Conservation (phyloP, 495 filamentous ascomycete genomes). For the Aspergillus cristatus region DNA sequence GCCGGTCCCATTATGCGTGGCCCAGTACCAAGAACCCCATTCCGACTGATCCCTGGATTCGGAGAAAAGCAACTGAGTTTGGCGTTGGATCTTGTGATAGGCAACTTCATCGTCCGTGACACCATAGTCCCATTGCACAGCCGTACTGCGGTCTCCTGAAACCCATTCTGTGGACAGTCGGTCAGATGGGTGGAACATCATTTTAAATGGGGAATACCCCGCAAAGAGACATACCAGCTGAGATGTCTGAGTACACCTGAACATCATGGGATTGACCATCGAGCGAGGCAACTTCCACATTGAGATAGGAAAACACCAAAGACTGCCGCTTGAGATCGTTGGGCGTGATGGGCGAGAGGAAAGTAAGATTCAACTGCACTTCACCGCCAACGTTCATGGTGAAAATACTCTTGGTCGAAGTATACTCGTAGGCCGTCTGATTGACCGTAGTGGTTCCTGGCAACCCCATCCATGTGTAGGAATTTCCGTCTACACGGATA, state of each 20-base stretch:
- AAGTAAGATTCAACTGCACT: slow-evolving; percentile 46
- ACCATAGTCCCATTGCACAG: slow-evolving; percentile 48
- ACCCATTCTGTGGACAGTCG: slow-evolving; percentile 41
- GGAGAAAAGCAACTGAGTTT: slow-evolving; percentile 44
- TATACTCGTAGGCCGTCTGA: slow-evolving; percentile 47
- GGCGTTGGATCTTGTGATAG: slow-evolving; percentile 46
- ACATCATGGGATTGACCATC: slow-evolving; percentile 47
- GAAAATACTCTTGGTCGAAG: slow-evolving; percentile 50
- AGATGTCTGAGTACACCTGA: slow-evolving; percentile 52
- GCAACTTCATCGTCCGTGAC: slow-evolving; percentile 31
- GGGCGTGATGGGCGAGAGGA: slow-evolving; percentile 50
- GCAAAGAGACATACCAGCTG: no score
- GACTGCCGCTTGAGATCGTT: slow-evolving; percentile 46
- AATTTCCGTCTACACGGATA: slow-evolving; percentile 45
- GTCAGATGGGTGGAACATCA: slow-evolving; percentile 10
- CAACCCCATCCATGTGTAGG: slow-evolving; percentile 50
- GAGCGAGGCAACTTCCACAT: slow-evolving; percentile 42
- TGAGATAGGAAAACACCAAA: slow-evolving; percentile 46
- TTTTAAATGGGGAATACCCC: slow-evolving; percentile 9
- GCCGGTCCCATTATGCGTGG: slow-evolving; percentile 28
- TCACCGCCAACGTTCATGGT: slow-evolving; percentile 38
- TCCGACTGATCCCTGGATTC: slow-evolving; percentile 45
- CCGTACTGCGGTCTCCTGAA: slow-evolving; percentile 39
- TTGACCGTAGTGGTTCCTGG: slow-evolving; percentile 31
- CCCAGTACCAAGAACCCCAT: slow-evolving; percentile 53